These are phyloP conservation scores for Daldinia concentrica DNA, from an alignment of 495 filamentous ascomycete species.

Conservation along the genomic window DNA sequence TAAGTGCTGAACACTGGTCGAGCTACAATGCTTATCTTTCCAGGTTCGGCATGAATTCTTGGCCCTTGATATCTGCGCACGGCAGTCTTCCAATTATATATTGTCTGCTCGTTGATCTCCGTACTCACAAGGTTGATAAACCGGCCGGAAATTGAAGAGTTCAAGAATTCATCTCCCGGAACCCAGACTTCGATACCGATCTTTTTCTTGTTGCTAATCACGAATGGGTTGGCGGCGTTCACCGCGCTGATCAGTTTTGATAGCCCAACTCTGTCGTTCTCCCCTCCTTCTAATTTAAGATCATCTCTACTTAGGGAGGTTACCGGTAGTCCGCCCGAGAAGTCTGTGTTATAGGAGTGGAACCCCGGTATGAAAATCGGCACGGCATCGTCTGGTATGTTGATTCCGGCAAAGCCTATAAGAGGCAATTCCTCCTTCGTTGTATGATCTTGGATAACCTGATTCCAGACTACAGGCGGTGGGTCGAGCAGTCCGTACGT, in stretches of 20 bases:
- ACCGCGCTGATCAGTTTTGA: neutral
- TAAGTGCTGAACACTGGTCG: constrained; percentile 20
- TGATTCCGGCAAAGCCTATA: constrained; percentile 1
- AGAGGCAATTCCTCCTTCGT: neutral
- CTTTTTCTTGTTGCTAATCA: neutral
- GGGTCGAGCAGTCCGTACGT: constrained; percentile 38
- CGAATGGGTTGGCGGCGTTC: neutral
- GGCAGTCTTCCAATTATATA: constrained; percentile 8
- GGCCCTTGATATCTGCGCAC: neutral
- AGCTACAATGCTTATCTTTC: constrained; percentile 15
- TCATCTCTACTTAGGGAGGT: neutral
- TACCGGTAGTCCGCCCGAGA: neutral
- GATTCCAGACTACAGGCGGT: constrained; percentile 23
- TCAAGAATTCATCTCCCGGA: constrained; percentile 13
- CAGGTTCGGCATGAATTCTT: neutral
- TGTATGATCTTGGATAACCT: neutral
- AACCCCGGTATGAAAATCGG: constrained; percentile 34
- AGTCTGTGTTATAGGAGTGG: constrained; percentile 12
- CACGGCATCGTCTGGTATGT: constrained; percentile 7
- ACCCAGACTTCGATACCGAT: constrained; percentile 28
- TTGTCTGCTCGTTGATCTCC: neutral
- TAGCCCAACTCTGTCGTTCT: neutral
- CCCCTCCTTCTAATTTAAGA: neutral
- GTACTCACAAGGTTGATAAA: neutral
- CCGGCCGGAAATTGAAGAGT: neutral